Evolutionary conservation across 139 green algal genomes (phyloP).

Genomic region (Chlorella ohadii): DNA sequence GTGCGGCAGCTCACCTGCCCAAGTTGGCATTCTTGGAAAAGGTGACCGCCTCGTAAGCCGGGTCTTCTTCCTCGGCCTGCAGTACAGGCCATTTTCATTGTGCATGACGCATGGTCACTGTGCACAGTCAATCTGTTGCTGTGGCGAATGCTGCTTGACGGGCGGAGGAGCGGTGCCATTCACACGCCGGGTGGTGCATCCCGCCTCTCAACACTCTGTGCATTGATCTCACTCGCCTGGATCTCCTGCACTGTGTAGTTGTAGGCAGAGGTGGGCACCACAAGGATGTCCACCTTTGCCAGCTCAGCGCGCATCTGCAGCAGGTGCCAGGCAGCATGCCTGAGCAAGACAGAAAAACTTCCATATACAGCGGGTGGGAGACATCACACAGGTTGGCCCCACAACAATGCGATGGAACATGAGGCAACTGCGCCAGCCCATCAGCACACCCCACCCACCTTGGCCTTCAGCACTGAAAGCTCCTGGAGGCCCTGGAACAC

Average conservation of each 20-base stretch:
- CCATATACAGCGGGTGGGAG: too few species aligned
- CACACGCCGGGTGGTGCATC: too few species aligned
- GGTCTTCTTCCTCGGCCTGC: conserved; percentile 56
- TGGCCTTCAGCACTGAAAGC: conserved; percentile 36
- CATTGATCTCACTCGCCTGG: neutral
- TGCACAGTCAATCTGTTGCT: too few species aligned
- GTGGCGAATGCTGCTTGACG: too few species aligned
- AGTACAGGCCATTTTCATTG: too few species aligned
- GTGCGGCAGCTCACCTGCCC: conserved; percentile 60
- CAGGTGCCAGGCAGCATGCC: neutral
- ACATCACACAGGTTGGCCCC: too few species aligned
- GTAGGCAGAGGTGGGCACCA: conserved; percentile 81
- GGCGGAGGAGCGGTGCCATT: too few species aligned
- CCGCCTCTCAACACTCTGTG: neutral
- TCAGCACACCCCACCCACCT: neutral
- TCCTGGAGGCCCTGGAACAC: conserved; percentile 62
- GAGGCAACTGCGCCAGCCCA: too few species aligned
- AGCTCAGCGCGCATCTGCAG: conserved; percentile 51
- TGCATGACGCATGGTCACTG: too few species aligned
- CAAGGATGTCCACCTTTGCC: conserved; percentile 65
- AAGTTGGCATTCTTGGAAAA: conserved; percentile 73
- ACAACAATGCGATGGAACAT: too few species aligned
- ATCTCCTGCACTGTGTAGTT: conserved; percentile 77
- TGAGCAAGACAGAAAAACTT: neutral
- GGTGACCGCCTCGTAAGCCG: neutral